Conservation (phyloP, 257 asterid genomes). For the Petunia secreta region DNA sequence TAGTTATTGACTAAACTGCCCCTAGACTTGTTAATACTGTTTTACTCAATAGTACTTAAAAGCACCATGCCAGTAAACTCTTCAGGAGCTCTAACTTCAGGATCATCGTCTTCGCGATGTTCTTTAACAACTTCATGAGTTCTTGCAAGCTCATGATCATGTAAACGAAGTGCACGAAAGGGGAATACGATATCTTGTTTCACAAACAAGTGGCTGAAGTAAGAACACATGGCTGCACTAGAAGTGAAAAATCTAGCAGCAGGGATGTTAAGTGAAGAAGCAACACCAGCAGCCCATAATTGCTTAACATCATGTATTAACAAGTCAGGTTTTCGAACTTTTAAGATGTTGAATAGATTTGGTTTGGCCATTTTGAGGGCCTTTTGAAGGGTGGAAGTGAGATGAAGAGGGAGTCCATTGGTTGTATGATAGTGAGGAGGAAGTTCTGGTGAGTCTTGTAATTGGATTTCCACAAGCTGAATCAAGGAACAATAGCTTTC, state of each 20-base stretch:
- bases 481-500: slow-evolving; percentile 28
- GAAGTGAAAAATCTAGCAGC: slow-evolving; percentile 36
- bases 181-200: slow-evolving; percentile 34
- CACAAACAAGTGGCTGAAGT: slow-evolving; percentile 25
- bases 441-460: slow-evolving; percentile 40
- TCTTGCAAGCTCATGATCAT: slow-evolving; percentile 20
- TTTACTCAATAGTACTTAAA: not conserved
- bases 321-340: slow-evolving; percentile 43
- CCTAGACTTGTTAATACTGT: too few relatives aligned
- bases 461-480: slow-evolving; percentile 43
- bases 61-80: not conserved
- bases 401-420: slow-evolving; percentile 58
- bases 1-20: too few relatives aligned
- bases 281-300: slow-evolving; percentile 41
- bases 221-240: slow-evolving; percentile 39
- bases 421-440: slow-evolving; percentile 32
- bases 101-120: not conserved
- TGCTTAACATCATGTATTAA: slow-evolving; percentile 42
- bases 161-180: slow-evolving; percentile 35
- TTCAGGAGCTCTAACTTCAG: too few relatives aligned
- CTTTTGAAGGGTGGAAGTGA: slow-evolving; percentile 41
- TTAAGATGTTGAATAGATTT: slow-evolving; percentile 29
- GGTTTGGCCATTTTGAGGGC: slow-evolving; percentile 43
- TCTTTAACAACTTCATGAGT: not conserved
- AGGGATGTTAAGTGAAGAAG: slow-evolving; percentile 33